Base-by-base conservation (phyloP, 2,329 filamentous ascomycete genomes). In the Diaporthe caulivora region DNA sequence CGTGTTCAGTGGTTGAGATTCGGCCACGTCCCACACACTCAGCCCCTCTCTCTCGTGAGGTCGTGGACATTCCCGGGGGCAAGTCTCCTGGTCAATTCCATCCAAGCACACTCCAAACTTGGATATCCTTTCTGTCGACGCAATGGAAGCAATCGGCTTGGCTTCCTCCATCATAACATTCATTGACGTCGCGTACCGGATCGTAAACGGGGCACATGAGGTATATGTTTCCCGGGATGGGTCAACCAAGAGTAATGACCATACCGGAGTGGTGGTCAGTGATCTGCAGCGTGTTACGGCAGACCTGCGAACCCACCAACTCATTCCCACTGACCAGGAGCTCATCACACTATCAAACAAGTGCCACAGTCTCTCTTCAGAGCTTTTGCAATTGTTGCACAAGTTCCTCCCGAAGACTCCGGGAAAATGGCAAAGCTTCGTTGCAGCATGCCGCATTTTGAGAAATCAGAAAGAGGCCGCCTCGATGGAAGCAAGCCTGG, bases 161-260 rank as follows among this genome's bases (percentile, higher is more conserved):
- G 51, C 67, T 31, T 70, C 67, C n/a, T 57, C 67, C 7, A 70
- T 70, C 51, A 57, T 70, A 17, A 47, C 51, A 17, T 57, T 69
- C 26, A 69, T 69, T 15, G 65, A 69, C 18, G 51, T 69, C 3
- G 65, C 65, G 9, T 57, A 24, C 51, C 57, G 57, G 65, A 55
- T 69, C 13, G 37, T 69, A 18, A 21, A 10, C 6, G 51, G 40
- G 5, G 29, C 65, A 2, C 53, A 69, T 15, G 65, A 57, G 10
- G 65, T 69, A 18, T 57, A 69, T 26, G 9, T n/a, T 2, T 69
- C 65, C 21, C 51, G 8, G 21, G 31, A 57, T 69, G 65, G 65
- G 24, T 24, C 26, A 21, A 57, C 65, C 9, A 42, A 42, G 40
- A 44, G 21, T 6, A 69, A 69, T 10, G 65, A 47, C 51, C 65